These are phyloP conservation scores for Suillus tomentosus DNA, from an alignment of 768 basidiomycete species.

Conservation along the genomic window DNA sequence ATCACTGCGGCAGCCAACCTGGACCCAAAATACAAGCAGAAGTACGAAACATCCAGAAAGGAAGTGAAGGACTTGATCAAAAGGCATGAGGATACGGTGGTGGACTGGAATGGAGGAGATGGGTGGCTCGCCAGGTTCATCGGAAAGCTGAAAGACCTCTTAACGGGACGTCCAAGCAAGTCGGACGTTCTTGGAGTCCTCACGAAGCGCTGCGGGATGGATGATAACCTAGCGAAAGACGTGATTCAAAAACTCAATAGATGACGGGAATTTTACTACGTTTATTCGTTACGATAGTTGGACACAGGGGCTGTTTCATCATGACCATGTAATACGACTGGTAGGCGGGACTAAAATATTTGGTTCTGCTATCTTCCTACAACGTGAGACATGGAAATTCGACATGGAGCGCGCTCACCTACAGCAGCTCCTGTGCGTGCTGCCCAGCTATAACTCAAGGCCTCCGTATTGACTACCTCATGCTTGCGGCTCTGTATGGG, in stretches of 20 bases:
- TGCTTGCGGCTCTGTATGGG: background rate
- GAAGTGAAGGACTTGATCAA: background rate
- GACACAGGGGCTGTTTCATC: background rate
- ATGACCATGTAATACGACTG: background rate
- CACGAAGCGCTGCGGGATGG: conserved; percentile 7
- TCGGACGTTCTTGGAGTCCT: background rate
- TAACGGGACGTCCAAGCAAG: conserved; percentile 2
- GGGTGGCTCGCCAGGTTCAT: background rate
- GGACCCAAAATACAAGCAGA: conserved; percentile 20
- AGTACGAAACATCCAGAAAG: conserved; percentile 4
- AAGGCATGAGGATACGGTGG: background rate
- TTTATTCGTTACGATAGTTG: background rate
- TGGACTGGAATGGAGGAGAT: conserved; percentile 3
- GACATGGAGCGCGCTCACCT: background rate
- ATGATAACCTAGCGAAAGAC: background rate
- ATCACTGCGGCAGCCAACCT: conserved; percentile 13
- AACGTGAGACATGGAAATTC: background rate
- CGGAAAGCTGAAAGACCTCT: conserved; percentile 2
- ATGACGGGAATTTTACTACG: background rate
- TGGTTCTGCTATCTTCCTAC: background rate
- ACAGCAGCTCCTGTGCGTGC: background rate
- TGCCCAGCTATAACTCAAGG: background rate
- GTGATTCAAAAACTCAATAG: background rate
- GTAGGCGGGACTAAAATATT: background rate
- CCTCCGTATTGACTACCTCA: background rate